These are phyloP conservation scores for Sordariomycetes sp. DNA, from an alignment of 2,329 filamentous ascomycete species.

Conservation along the genomic window DNA sequence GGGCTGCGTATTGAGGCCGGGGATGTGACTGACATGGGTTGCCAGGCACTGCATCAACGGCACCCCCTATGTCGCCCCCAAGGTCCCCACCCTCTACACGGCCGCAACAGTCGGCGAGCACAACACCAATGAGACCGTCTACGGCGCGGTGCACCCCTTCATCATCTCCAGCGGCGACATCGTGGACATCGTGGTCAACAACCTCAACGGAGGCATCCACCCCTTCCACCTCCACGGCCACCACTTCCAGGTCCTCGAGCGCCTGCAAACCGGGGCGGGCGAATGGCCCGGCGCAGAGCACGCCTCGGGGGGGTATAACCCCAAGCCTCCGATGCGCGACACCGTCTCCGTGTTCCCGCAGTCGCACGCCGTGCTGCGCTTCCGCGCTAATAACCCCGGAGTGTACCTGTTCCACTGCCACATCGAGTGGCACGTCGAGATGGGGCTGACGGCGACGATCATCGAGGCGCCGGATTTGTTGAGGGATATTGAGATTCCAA, in stretches of 20 bases:
- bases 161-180: slow-evolving; percentile 22
- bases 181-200: slow-evolving; percentile 36
- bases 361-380: slow-evolving; percentile 36
- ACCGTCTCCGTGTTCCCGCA: slow-evolving; percentile 22
- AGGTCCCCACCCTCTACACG: slow-evolving; percentile 60
- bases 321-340: slow-evolving; percentile 19
- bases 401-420: slow-evolving; percentile 45
- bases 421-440: slow-evolving; percentile 48
- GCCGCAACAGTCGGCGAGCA: slow-evolving; percentile 41
- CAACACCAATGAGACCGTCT: slow-evolving; percentile 26
- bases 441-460: slow-evolving; percentile 40
- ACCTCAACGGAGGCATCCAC: slow-evolving; percentile 29
- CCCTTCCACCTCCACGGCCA: slow-evolving; percentile 41
- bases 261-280: slow-evolving; percentile 20
- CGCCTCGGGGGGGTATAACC: slow-evolving; percentile 8
- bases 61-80: slow-evolving; percentile 51
- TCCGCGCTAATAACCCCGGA: slow-evolving; percentile 37
- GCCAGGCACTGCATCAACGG: slow-evolving; percentile 43
- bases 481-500: slow-evolving; percentile 37
- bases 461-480: slow-evolving; percentile 47
- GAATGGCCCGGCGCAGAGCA: slow-evolving; percentile 18
- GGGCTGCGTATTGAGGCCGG: background rate
- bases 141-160: slow-evolving; percentile 28
- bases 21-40: slow-evolving; percentile 2
- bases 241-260: slow-evolving; percentile 38